Evolutionary conservation across 1,139 yeast species (phyloP), one percentile per base, ranked within the genome.

Genomic region (Nakaseomyces kungkrabaensis): DNA sequence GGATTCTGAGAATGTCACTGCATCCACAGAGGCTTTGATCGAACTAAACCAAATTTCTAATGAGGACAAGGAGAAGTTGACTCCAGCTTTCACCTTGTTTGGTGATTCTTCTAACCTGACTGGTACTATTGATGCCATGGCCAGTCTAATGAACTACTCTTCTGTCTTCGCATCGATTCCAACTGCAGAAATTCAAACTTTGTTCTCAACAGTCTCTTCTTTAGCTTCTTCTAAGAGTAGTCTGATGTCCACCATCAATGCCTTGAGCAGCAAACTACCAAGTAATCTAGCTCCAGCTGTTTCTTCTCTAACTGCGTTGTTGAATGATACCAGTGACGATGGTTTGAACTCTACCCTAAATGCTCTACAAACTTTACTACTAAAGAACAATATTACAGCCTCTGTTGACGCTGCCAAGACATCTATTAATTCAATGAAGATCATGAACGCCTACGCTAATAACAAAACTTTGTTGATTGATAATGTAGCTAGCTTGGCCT

Each of bases 101-200:
- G 45, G 52, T 37, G 52, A 54, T 40, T 61, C 68, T 9, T 53
- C 56, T n/a, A 63, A 67, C 51, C 55, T 56, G 17, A 56, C 63
- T 33, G 60, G 56, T 10, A 61, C 68, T 29, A 55, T 68, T 34
- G 54, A 57, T 5, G 60, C 64, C 3, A 50, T 67, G 43, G 52
- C 57, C 25, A 58, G 61, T 4, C 51, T 63, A 41, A 55, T 65
- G 55, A 58, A 62, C 33, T 41, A 41, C 25, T 41, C 44, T n/a
- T 41, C 44, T 13, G 34, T 17, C 24, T 17, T 41, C 29, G 54
- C 63, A 6, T 57, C 60, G 24, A 56, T 63, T 42, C 57, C 68
- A 40, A 52, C 50, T 13, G 32, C 45, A 6, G 45, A 49, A n/a
- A 47, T 51, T 38, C 7, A 50, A 4, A 31, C 44, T 24, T 26